A percentile compares a stretch with the other conserved stretches of the same genome.
These are phyloP conservation scores for Kodamaea laetipori DNA, from an alignment of 805 yeast genomes.

Conservation along the genomic window DNA sequence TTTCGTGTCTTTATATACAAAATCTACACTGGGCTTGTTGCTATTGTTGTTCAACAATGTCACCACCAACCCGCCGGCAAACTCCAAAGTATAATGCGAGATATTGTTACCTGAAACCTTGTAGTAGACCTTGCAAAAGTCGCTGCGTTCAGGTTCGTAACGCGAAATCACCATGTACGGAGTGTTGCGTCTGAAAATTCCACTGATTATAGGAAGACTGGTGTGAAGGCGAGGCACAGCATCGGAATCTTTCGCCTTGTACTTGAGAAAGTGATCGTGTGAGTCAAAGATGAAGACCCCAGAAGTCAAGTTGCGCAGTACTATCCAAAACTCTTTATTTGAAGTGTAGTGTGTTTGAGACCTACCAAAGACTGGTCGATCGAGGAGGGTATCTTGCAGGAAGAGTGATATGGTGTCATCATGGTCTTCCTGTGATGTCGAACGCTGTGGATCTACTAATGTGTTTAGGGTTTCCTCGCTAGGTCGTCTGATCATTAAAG, in stretches of 20 bases:
- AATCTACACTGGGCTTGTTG: conserved; percentile 32
- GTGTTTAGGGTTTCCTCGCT: conserved; percentile 14
- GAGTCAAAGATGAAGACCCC: conserved; percentile 23
- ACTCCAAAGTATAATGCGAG: conserved; percentile 31
- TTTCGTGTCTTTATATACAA: conserved; percentile 28
- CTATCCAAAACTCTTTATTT: conserved; percentile 20
- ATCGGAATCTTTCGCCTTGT: conserved; percentile 11
- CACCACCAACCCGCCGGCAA: conserved; percentile 20
- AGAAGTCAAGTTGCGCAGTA: conserved; percentile 23
- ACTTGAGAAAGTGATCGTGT: conserved; percentile 12
- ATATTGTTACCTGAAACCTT: conserved; percentile 30
- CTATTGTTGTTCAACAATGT: conserved; percentile 32
- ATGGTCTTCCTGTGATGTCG: background rate
- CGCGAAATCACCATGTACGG: conserved; percentile 29
- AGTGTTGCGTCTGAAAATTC: conserved; percentile 30
- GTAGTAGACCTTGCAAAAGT: conserved; percentile 33
- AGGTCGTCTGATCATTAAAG: conserved; percentile 9
- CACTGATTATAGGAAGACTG: conserved; percentile 22
- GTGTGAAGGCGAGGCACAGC: conserved; percentile 23
- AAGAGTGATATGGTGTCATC: conserved; percentile 13
- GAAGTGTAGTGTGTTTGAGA: conserved; percentile 15
- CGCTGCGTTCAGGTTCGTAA: conserved; percentile 18
- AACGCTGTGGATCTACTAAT: conserved; percentile 5
- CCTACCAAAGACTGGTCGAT: conserved; percentile 19
- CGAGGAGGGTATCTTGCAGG: conserved; percentile 24